A percentile compares a stretch with the other conserved stretches of the same genome.
Conservation (phyloP, 1,139 yeast genomes). For the Scheffersomyces illinoinensis region DNA sequence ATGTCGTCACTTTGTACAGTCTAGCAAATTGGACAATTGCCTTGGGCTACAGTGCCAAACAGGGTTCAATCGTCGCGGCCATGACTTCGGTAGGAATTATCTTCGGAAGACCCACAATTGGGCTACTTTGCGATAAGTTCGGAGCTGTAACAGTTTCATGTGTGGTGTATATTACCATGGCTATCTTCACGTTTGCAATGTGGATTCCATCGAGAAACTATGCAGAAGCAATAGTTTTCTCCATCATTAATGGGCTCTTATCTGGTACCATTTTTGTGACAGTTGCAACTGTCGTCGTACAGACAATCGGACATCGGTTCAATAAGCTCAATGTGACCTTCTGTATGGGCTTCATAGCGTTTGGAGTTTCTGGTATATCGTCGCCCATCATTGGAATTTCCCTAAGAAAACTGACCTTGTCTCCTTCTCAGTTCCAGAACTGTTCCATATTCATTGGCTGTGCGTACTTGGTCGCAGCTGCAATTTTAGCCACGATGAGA, state of each 20-base stretch:
- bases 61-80: slow-evolving; percentile 4
- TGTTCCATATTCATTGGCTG: slow-evolving; percentile 54
- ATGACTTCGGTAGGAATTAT: slow-evolving; percentile 3
- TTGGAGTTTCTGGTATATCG: slow-evolving; percentile 46
- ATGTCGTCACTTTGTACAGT: slow-evolving; percentile 4
- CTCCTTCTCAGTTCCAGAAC: slow-evolving; percentile 45
- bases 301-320: not conserved
- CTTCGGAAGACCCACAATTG: slow-evolving; percentile 3
- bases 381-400: slow-evolving; percentile 55
- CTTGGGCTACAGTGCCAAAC: slow-evolving; percentile 3
- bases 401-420: slow-evolving; percentile 31
- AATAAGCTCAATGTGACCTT: slow-evolving; percentile 45
- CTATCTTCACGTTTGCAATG: slow-evolving; percentile 5
- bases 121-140: not conserved
- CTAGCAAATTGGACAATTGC: slow-evolving; percentile 3
- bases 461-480: slow-evolving; percentile 42
- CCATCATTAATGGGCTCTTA: slow-evolving; percentile 1
- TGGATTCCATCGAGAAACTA: slow-evolving; percentile 6
- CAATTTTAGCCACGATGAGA: slow-evolving; percentile 37
- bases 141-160: slow-evolving; percentile 4
- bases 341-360: slow-evolving; percentile 45
- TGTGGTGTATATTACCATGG: not conserved
- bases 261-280: slow-evolving; percentile 4
- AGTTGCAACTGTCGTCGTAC: not conserved
- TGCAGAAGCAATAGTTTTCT: slow-evolving; percentile 2